Conservation (phyloP, 257 asterid genomes). For the Verbascum thapsus region DNA sequence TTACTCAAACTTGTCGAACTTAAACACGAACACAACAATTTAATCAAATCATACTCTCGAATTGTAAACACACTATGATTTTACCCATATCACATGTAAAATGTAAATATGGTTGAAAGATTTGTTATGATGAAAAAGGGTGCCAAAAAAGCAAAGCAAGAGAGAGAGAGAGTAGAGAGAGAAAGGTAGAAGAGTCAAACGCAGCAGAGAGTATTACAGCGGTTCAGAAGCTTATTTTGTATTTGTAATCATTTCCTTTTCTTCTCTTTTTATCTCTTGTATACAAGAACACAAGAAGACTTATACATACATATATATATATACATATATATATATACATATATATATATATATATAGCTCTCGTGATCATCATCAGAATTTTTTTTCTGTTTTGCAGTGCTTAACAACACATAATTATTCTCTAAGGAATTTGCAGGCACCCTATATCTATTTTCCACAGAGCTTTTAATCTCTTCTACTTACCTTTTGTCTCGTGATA, state of each 20-base stretch:
- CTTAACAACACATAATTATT: background rate
- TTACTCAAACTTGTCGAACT: too few species aligned
- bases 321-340: too few species aligned
- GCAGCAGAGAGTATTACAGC: slow-evolving; percentile 15
- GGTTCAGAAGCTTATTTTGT: slow-evolving; percentile 17
- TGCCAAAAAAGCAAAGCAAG: background rate
- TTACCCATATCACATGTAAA: too few species aligned
- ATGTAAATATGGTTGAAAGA: background rate
- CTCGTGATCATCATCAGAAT: background rate
- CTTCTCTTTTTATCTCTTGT: too few species aligned
- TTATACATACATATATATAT: too few species aligned
- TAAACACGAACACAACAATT: too few species aligned
- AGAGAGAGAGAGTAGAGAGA: background rate
- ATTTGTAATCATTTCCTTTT: slow-evolving; percentile 10
- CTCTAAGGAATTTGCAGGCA: too few species aligned
- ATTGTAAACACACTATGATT: too few species aligned
- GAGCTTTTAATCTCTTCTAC: background rate
- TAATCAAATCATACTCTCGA: too few species aligned
- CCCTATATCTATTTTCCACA: too few species aligned
- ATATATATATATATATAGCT: too few species aligned
- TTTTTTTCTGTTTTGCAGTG: slow-evolving; percentile 2
- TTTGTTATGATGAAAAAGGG: background rate
- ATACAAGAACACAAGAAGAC: too few species aligned
- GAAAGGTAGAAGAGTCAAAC: slow-evolving; percentile 20
- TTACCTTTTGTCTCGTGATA: slow-evolving; percentile 19